phyloP scores from a whole-genome alignment of 371 early-diverging fungal species.

The Rhizopus stolonifer region DNA sequence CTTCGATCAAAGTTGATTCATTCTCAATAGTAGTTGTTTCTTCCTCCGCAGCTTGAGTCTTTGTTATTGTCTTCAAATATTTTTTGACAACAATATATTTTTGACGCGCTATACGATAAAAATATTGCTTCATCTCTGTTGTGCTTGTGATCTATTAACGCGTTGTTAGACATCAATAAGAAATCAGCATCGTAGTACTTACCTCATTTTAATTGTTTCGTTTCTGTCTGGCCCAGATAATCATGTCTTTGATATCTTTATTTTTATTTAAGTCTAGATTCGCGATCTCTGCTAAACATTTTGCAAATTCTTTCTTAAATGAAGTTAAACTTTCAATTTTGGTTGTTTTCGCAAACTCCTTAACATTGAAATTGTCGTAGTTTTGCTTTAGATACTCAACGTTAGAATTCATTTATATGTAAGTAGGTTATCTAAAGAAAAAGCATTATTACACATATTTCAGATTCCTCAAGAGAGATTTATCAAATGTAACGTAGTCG shows the following conservation, averaged over 20 bases:
- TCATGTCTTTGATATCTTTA: conserved; percentile 4
- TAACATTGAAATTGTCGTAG: neutral
- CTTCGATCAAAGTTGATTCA: neutral
- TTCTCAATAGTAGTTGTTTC: neutral
- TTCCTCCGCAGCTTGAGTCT: neutral
- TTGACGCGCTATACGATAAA: conserved; percentile 2
- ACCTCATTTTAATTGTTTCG: conserved; percentile 5
- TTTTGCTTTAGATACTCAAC: conserved; percentile 1
- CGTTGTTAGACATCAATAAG: neutral
- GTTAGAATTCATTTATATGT: conserved; percentile 2
- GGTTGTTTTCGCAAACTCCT: neutral
- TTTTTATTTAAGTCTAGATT: conserved; percentile 1
- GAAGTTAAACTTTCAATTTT: neutral
- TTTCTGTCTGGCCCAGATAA: neutral
- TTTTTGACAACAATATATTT: conserved; percentile 1
- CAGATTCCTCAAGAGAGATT: too few species aligned
- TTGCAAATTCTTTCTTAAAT: conserved; percentile 1
- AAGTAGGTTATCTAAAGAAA: neutral
- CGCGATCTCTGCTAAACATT: neutral
- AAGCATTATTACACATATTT: too few species aligned
- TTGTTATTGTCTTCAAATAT: conserved; percentile 1
- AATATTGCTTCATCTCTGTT: conserved; percentile 4
- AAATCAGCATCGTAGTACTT: neutral
- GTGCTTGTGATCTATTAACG: neutral
- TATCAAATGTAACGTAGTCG: too few species aligned